Conservation (phyloP, 257 asterid species). For the Fraxinus pennsylvanica region DNA sequence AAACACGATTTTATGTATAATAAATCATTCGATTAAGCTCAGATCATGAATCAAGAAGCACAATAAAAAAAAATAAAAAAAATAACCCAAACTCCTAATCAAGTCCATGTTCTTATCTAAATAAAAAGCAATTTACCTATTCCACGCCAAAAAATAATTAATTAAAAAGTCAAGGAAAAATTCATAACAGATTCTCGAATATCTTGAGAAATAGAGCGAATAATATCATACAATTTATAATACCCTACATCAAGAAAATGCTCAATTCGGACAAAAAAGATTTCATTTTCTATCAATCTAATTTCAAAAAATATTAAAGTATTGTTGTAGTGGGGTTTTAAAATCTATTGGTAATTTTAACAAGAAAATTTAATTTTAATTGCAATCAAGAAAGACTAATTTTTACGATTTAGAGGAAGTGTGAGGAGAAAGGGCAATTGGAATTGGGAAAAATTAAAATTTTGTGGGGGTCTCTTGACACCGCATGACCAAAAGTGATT, state of each 20-base stretch:
- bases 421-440: no score
- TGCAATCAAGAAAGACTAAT: no score
- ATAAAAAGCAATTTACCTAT: background rate
- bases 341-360: no score
- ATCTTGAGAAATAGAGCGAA: constrained; percentile 11
- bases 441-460: no score
- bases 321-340: no score
- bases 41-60: constrained; percentile 10
- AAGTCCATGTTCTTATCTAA: background rate
- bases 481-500: no score
- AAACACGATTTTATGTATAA: background rate
- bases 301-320: no score
- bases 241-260: background rate
- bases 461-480: no score
- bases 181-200: background rate
- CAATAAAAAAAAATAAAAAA: no score
- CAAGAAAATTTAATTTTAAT: no score
- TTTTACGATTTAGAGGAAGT: no score
- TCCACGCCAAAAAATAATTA: background rate
- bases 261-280: background rate
- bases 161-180: constrained; percentile 6
- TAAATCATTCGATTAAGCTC: background rate
- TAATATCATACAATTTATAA: background rate
- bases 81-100: background rate
- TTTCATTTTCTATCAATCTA: background rate